Base-by-base conservation (phyloP, 1,284 basidiomycete genomes). In the Boletus hoseneyae region DNA sequence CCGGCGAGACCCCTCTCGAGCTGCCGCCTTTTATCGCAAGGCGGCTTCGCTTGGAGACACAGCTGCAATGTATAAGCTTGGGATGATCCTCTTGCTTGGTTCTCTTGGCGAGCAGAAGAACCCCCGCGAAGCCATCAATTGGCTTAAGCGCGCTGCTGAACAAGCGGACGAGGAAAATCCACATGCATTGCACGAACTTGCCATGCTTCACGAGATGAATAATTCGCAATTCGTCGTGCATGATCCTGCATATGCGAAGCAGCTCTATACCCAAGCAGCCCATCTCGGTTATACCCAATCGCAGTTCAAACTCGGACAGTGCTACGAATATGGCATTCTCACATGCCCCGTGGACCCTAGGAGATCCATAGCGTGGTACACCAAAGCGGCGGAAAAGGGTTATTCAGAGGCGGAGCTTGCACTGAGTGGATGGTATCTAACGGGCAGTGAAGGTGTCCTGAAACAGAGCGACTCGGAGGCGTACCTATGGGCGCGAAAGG, bases 151-250 rank as follows among this genome's bases (percentile, higher is more conserved):
- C 18, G 96, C 97, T 1, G 96, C 94, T 1, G 87, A 93, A 57
- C 96, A 99, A 71, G 97, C 97, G 6, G 97, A 99, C 73, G 93
- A 94, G 65, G 95, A 98, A 60, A 98, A 98, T 65, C 97, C 97
- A 2, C 97, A 99, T 63, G 95, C 97, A 2, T 73, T 99, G 36
- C 94, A 98, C 69, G 96, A 99, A 70, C 81, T 99, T n/a, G 97
- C 88, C 1, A 74, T 95, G 58, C 74, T 99, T 49, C 86, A 98
- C 70, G 96, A 98, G 71, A 78, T 82, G 61, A 77, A 80, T 12
- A 82, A 83, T 47, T 79, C 79, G 16, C 73, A 76, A 37, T 70
- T 87, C 45, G 83, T 90, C 21, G 78, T 79, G 10, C 78, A 83
- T 59, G 91, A 95, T 66, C 87, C 88, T 12, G 74, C 75, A 16